Evolutionary conservation across 2,329 filamentous ascomycete species (phyloP).

Genomic region (Bipolaris sorokiniana): DNA sequence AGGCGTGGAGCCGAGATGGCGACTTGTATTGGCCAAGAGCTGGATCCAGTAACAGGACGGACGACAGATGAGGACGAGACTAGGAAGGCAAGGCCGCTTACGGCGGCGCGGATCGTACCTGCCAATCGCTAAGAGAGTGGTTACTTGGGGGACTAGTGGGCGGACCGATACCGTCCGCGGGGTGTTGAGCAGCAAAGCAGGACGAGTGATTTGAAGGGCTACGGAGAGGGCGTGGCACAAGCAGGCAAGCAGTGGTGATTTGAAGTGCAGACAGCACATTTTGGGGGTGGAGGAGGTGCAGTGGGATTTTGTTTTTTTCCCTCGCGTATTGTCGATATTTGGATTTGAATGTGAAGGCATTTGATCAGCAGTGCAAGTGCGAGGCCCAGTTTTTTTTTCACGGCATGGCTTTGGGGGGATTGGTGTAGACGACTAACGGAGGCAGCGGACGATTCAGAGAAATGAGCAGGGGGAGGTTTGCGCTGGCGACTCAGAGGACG

Average conservation of each 20-base stretch:
- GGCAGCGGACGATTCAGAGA: conserved; percentile 43
- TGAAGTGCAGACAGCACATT: conserved; percentile 25
- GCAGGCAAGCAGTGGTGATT: conserved; percentile 29
- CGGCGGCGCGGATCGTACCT: conserved; percentile 41
- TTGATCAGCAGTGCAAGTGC: conserved; percentile 47
- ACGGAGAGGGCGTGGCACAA: conserved; percentile 28
- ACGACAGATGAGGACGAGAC: conserved; percentile 40
- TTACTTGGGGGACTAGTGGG: conserved; percentile 25
- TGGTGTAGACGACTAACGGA: conserved; percentile 34
- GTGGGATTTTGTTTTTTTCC: conserved; percentile 38
- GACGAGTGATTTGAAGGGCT: conserved; percentile 19
- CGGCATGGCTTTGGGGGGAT: conserved; percentile 33
- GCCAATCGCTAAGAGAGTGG: conserved; percentile 38
- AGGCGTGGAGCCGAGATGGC: conserved; percentile 34
- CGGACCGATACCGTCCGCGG: conserved; percentile 39
- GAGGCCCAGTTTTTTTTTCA: conserved; percentile 37
- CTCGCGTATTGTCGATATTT: conserved; percentile 27
- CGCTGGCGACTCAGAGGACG: conserved; percentile 41
- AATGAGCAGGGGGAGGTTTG: conserved; percentile 39
- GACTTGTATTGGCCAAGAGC: conserved; percentile 43
- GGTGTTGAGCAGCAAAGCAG: conserved; percentile 30
- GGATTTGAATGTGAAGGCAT: conserved; percentile 46
- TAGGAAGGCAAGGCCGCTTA: conserved; percentile 41
- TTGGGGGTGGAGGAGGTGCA: neutral
- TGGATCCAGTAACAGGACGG: conserved; percentile 41